Conservation (phyloP, 2,329 filamentous ascomycete species). For the Hansfordia pulvinata region DNA sequence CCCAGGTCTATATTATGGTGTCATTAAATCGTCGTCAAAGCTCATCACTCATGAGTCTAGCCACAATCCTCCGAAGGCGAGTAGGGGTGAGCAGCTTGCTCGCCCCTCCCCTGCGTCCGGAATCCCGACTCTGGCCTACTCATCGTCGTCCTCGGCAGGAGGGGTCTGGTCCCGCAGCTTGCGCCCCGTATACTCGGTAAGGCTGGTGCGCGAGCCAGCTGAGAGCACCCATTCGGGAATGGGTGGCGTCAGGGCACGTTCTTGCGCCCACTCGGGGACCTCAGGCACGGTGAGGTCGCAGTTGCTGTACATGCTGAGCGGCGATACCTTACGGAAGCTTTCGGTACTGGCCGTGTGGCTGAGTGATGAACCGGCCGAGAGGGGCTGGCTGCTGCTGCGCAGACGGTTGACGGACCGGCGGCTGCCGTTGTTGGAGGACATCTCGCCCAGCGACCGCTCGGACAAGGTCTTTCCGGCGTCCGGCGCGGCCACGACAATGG, state of each 20-base stretch:
- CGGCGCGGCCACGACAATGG: constrained; percentile 57
- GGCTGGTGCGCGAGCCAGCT: constrained; percentile 34
- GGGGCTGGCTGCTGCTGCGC: constrained; percentile 43
- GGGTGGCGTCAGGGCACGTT: constrained; percentile 41
- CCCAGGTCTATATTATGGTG: too few species aligned
- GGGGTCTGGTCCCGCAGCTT: constrained; percentile 15
- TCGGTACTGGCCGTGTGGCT: constrained; percentile 37
- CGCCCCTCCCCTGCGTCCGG: constrained; percentile 1
- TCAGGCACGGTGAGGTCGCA: too few species aligned
- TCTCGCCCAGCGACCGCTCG: constrained; percentile 35
- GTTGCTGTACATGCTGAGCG: constrained; percentile 9
- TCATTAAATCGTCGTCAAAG: too few species aligned
- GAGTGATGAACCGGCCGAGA: constrained; percentile 34
- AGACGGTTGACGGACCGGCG: too few species aligned
- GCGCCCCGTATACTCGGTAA: constrained; percentile 30
- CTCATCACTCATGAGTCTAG: too few species aligned
- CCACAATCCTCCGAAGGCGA: too few species aligned
- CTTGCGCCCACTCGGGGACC: constrained; percentile 13
- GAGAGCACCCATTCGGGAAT: constrained; percentile 48
- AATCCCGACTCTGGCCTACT: constrained; percentile 8
- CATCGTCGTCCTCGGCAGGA: constrained; percentile 9
- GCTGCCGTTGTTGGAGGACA: too few species aligned
- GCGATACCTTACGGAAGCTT: constrained; percentile 21
- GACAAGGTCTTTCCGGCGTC: constrained; percentile 52
- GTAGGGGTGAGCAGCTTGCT: too few species aligned